Percentiles rank a stretch among this genome's conserved stretches.
These are phyloP conservation scores for Tetradesmus obliquus DNA, from an alignment of 139 green algal genomes.

Conservation along the genomic window DNA sequence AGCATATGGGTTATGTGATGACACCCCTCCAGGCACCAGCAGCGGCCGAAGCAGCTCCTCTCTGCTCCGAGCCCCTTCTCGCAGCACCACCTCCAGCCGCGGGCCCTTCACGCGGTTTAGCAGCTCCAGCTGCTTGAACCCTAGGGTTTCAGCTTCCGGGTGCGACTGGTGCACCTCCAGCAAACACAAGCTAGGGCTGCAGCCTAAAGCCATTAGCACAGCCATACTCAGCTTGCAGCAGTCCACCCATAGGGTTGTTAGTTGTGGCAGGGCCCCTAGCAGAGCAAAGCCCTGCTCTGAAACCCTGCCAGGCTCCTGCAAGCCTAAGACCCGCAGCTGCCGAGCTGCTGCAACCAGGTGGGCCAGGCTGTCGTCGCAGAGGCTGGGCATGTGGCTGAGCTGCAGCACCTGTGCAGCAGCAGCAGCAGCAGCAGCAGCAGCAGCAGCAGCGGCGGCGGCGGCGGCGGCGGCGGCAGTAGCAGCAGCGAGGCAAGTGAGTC, in stretches of 20 bases:
- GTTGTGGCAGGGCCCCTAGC: neutral
- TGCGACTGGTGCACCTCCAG: slow-evolving; percentile 37
- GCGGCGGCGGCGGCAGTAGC: neutral
- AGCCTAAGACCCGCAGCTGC: neutral
- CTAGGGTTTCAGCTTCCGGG: neutral
- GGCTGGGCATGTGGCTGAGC: slow-evolving; percentile 29
- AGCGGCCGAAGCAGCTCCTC: slow-evolving; percentile 13
- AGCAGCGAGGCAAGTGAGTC: neutral
- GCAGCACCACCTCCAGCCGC: neutral
- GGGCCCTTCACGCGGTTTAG: slow-evolving; percentile 17
- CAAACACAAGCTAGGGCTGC: neutral
- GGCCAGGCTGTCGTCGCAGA: slow-evolving; percentile 4
- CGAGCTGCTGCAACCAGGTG: neutral
- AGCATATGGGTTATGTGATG: neutral
- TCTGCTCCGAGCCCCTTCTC: neutral
- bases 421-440: neutral
- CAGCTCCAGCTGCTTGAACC: slow-evolving; percentile 32
- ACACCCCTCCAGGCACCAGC: neutral
- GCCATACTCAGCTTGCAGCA: slow-evolving; percentile 26
- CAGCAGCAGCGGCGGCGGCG: neutral
- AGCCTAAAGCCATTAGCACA: slow-evolving; percentile 17
- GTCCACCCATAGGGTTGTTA: slow-evolving; percentile 28
- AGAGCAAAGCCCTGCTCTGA: slow-evolving; percentile 39
- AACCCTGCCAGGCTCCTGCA: slow-evolving; percentile 34
- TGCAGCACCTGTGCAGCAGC: slow-evolving; percentile 20